These are phyloP conservation scores for Aspergillus campestris DNA, from an alignment of 495 filamentous ascomycete species.

Conservation along the genomic window DNA sequence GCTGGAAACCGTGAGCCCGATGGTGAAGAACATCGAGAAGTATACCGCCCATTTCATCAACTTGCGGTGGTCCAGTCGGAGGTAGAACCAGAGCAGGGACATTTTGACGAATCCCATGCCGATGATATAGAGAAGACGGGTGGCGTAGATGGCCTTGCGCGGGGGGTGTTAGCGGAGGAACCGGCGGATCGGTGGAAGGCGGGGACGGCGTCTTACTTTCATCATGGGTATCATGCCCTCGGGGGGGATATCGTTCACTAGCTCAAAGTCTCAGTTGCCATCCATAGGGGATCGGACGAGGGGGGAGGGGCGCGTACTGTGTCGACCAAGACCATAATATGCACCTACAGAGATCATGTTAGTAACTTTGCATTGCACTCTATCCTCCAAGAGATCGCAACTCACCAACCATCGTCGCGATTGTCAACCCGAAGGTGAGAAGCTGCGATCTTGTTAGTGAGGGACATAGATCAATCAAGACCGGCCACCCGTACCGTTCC, in stretches of 20 bases:
- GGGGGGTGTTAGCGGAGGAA: not conserved
- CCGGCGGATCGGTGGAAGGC: no score
- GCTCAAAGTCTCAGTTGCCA: not conserved
- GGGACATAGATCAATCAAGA: not conserved
- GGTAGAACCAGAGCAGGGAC: constrained; percentile 13
- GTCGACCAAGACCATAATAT: constrained; percentile 5
- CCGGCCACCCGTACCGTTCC: not conserved
- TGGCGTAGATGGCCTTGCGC: constrained; percentile 2
- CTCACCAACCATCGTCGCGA: constrained; percentile 4
- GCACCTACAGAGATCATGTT: not conserved
- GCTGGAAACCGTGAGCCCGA: constrained; percentile 4
- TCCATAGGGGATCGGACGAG: not conserved
- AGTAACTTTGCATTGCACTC: not conserved
- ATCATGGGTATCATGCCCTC: constrained; percentile 3
- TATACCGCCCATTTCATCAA: constrained; percentile 8
- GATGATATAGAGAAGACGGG: constrained; percentile 5
- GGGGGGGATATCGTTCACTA: not conserved
- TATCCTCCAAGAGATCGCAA: not conserved
- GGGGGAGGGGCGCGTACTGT: not conserved
- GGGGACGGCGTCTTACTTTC: not conserved
- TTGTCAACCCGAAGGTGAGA: constrained; percentile 6
- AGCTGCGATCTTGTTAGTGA: not conserved
- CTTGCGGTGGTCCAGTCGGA: constrained; percentile 8
- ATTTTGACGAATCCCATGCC: constrained; percentile 6
- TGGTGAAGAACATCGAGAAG: constrained; percentile 2